Base-by-base conservation (phyloP, 148 eudicot genomes). In the Heliosperma pusillum region DNA sequence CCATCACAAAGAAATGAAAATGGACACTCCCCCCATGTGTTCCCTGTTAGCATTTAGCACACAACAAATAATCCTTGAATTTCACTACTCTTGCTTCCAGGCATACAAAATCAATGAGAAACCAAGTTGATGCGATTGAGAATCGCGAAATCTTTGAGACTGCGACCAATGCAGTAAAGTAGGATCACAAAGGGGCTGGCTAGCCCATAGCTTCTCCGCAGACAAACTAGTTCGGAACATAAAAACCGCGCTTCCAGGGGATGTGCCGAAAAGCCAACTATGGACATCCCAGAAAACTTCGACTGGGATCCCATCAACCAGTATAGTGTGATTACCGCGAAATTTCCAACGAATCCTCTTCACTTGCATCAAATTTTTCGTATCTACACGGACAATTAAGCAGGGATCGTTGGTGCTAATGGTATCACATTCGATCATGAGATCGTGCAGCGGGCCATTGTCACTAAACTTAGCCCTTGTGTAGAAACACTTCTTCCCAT, bases 281-380 rank as follows among this genome's bases (percentile, higher is more conserved):
- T 87, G 81, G 56, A 87, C 90, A 85, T 87, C 90, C 90, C 90
- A 87, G 75, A 85, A 83, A n/a, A 87, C 85, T 59, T 87, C 90
- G n/a, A 87, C 84, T 5, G 85, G 85, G 5, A 83, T 78, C 55
- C 90, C 87, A 80, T 87, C 88, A 80, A 87, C 79, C 78, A 82
- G 56, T 29, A 87, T 83, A 64, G 87, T 83, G 57, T 87, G 85
- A 71, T 87, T 87, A 58, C 90, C 90, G 20, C 90, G 79, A 58
- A 87, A 87, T 62, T 87, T 87, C 90, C 90, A 87, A 19, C 76
- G 74, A 55, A 87, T 84, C 45, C 83, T 79, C 76, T 85, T 87
- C 74, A 87, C 88, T 67, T 83, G 88, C 88, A 85, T 81, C 85
- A 85, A 71, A 19, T 77, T 83, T 72, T 85, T 87, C 16, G 76